Base-by-base conservation (phyloP, 768 basidiomycete species). In the Pleurotus cornucopiae region DNA sequence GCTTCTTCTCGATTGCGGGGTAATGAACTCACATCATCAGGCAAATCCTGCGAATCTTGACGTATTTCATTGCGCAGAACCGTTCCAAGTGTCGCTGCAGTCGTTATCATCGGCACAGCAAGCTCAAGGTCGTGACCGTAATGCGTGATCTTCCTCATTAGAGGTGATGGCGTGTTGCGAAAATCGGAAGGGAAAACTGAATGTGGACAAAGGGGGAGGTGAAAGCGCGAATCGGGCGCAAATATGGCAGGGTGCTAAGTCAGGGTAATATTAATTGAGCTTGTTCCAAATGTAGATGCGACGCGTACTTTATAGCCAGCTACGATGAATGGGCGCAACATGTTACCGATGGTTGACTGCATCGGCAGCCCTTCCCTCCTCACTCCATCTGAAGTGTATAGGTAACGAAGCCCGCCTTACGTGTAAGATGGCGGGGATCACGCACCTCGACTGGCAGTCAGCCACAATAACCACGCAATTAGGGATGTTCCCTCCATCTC, bases 401-500 rank as follows among this genome's bases (percentile, higher is more conserved):
- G 38, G 23, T 38, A 40, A 14, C 44, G 34, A 46, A 45, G 14
- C 30, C 30, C 26, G 34, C 16, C 46, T 20, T 43, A 44, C 38
- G 14, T 44, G 21, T 23, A 2, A 26, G 46, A 37, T 6, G 18
- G 20, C 45, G 43, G 38, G 51, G 45, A 49, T 54, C 38, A 54
- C 72, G 61, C 57, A 69, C 80, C 73, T 67, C 65, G 67, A 51
- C 62, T 72, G 46, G 61, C 69, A 6, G 72, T 70, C 74, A 78
- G 71, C 80, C 79, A 81, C 26, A 77, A 62, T 14, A 81, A 60
- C 78, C 77, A 81, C 4, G 75, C 39, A 6, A 71, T 65, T 16
- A 81, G 63, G 11, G 78, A 71, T 34, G 71, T 69, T 14, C 69
- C 61, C 39, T 71, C 72, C 3, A 63, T 60, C 60, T 78, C 73